These are phyloP conservation scores for Flaveria bidentis DNA, from an alignment of 129 eudicot genomes.

Conservation along the genomic window DNA sequence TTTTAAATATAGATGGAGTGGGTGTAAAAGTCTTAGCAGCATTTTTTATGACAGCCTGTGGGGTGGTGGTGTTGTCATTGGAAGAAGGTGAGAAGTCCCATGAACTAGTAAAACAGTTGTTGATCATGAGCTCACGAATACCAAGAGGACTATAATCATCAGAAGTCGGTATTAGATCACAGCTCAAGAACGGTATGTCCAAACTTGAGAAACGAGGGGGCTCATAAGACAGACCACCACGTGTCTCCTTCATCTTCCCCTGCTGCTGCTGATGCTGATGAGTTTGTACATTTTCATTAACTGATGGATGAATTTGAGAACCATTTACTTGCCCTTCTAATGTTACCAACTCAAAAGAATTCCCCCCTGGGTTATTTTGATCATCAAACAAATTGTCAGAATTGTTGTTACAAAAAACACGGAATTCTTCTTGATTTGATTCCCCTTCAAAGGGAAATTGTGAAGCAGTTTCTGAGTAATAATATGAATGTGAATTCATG, in stretches of 20 bases:
- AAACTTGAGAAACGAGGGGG: conserved; percentile 81
- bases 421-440: conserved; percentile 38
- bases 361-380: conserved; percentile 21
- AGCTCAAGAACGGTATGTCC: conserved; percentile 76
- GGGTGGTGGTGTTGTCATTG: conserved; percentile 50
- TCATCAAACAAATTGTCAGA: conserved; percentile 32
- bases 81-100: conserved; percentile 56
- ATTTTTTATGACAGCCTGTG: conserved; percentile 66
- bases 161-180: conserved; percentile 69
- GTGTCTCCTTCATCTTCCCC: conserved; percentile 34
- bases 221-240: conserved; percentile 68
- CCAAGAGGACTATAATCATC: conserved; percentile 84
- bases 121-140: conserved; percentile 66
- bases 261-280: conserved; percentile 5
- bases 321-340: conserved; percentile 31
- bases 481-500: conserved; percentile 39
- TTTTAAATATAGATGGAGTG: conserved; percentile 79
- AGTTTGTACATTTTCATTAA: conserved; percentile 31
- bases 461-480: conserved; percentile 38
- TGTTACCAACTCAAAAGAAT: conserved; percentile 20
- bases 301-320: conserved; percentile 26
- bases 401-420: conserved; percentile 25
- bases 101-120: conserved; percentile 46
- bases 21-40: conserved; percentile 64
- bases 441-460: conserved; percentile 28